Conservation (phyloP, 2,329 filamentous ascomycete species). For the Apiospora pterosperma region DNA sequence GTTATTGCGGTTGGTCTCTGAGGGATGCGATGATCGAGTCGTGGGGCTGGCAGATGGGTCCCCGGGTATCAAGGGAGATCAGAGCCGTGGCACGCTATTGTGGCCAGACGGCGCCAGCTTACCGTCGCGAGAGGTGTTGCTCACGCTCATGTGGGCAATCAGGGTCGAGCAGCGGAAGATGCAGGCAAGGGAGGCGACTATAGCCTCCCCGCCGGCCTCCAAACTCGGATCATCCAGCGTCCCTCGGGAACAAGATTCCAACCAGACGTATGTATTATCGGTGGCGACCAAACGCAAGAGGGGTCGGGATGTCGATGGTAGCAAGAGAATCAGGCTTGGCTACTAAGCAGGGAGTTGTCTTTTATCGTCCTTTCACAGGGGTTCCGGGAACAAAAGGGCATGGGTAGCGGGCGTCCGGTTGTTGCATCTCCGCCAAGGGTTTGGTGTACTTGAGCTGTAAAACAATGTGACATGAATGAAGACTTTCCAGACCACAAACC, state of each 20-base stretch:
- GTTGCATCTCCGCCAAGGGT: neutral
- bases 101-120: constrained; percentile 33
- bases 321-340: constrained; percentile 9
- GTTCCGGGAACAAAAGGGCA: neutral
- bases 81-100: constrained; percentile 27
- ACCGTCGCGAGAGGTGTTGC: constrained; percentile 32
- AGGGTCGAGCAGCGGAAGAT: constrained; percentile 30
- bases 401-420: constrained; percentile 4
- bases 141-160: constrained; percentile 32
- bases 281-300: constrained; percentile 9
- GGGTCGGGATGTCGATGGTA: constrained; percentile 3
- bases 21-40: constrained; percentile 48
- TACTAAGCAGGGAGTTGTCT: constrained; percentile 1
- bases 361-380: neutral
- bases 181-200: constrained; percentile 11
- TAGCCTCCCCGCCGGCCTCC: constrained; percentile 11
- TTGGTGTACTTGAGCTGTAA: constrained; percentile 4
- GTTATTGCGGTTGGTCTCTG: constrained; percentile 69
- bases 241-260: constrained; percentile 7
- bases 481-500: neutral
- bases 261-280: constrained; percentile 11
- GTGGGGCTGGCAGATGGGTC: constrained; percentile 31
- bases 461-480: constrained; percentile 7
- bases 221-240: constrained; percentile 11
- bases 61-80: constrained; percentile 33